Conservation (phyloP, 2,329 filamentous ascomycete species). For the Ceratocystiopsis brevicomis region DNA sequence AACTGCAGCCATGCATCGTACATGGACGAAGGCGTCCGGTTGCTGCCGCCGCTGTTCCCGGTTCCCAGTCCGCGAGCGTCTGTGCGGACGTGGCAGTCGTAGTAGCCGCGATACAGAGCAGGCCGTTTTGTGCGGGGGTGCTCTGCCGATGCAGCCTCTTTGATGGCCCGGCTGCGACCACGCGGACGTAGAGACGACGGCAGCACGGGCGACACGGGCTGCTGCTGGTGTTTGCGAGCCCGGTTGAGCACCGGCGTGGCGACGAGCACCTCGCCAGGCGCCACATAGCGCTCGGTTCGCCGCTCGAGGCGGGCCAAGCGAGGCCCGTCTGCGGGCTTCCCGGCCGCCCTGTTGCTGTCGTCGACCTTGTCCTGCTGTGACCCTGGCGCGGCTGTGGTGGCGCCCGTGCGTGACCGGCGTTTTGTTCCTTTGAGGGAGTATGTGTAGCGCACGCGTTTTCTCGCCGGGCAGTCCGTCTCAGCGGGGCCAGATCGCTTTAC, state of each 20-base stretch:
- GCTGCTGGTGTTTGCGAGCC: slow-evolving; percentile 11
- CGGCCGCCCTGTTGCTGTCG: too few relatives aligned
- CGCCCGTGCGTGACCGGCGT: not conserved
- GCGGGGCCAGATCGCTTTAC: too few relatives aligned
- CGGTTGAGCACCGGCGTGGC: slow-evolving; percentile 17
- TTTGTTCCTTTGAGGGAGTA: slow-evolving; percentile 9
- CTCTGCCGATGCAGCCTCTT: too few relatives aligned
- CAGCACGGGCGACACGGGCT: slow-evolving; percentile 8
- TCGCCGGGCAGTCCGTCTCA: not conserved
- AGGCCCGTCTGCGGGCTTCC: too few relatives aligned
- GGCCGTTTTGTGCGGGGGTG: too few relatives aligned
- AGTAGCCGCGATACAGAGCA: slow-evolving; percentile 1
- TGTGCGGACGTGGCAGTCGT: not conserved
- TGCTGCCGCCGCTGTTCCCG: not conserved
- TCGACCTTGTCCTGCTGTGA: too few relatives aligned
- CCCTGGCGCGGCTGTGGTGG: too few relatives aligned
- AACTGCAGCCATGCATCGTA: slow-evolving; percentile 19
- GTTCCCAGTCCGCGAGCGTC: too few relatives aligned
- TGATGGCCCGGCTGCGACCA: not conserved
- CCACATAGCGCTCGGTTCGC: too few relatives aligned
- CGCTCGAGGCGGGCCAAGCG: too few relatives aligned
- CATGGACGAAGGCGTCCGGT: slow-evolving; percentile 9
- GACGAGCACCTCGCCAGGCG: slow-evolving; percentile 12
- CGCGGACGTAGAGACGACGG: slow-evolving; percentile 1
- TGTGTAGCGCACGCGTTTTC: slow-evolving; percentile 10